Percentiles rank a stretch among this genome's conserved stretches.
phyloP scores from a whole-genome alignment of 1,139 yeast species.

The Kluyveromyces sp. region DNA sequence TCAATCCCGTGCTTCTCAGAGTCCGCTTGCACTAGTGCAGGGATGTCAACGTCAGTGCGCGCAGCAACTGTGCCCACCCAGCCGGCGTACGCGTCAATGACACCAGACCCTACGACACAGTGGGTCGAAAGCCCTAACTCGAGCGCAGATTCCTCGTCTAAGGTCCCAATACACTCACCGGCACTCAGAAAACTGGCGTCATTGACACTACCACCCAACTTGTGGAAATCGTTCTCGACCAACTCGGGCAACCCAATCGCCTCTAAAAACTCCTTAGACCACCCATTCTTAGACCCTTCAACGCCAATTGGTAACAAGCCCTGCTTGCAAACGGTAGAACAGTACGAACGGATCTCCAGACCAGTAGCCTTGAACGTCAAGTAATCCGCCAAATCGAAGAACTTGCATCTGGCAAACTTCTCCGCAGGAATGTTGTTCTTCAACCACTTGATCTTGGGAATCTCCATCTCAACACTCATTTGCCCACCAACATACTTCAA shows the following conservation, averaged over 20 bases:
- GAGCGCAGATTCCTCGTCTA: slow-evolving; percentile 61
- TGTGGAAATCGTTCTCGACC: slow-evolving; percentile 63
- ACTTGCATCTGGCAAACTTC: slow-evolving; percentile 59
- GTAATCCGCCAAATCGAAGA: slow-evolving; percentile 87
- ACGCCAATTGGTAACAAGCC: slow-evolving; percentile 91
- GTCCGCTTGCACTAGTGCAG: slow-evolving; percentile 37
- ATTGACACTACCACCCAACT: slow-evolving; percentile 66
- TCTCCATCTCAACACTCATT: slow-evolving; percentile 97
- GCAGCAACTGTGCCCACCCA: slow-evolving; percentile 99
- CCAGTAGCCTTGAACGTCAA: slow-evolving; percentile 88
- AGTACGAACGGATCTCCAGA: slow-evolving; percentile 74
- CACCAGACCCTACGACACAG: slow-evolving; percentile 89
- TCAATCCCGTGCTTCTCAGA: slow-evolving; percentile 39
- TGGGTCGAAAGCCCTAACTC: slow-evolving; percentile 74
- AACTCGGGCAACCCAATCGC: slow-evolving; percentile 69
- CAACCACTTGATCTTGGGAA: slow-evolving; percentile 95
- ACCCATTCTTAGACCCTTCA: slow-evolving; percentile 76
- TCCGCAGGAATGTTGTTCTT: slow-evolving; percentile 71
- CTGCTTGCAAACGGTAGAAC: slow-evolving; percentile 92
- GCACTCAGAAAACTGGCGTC: slow-evolving; percentile 56
- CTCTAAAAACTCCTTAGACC: slow-evolving; percentile 74
- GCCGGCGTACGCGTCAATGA: slow-evolving; percentile 96
- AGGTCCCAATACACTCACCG: slow-evolving; percentile 77
- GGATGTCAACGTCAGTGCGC: slow-evolving; percentile 44
- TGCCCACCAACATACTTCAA: slow-evolving; percentile 93